phyloP scores from a whole-genome alignment of 768 basidiomycete species.

The Clitopilus passeckerianus region DNA sequence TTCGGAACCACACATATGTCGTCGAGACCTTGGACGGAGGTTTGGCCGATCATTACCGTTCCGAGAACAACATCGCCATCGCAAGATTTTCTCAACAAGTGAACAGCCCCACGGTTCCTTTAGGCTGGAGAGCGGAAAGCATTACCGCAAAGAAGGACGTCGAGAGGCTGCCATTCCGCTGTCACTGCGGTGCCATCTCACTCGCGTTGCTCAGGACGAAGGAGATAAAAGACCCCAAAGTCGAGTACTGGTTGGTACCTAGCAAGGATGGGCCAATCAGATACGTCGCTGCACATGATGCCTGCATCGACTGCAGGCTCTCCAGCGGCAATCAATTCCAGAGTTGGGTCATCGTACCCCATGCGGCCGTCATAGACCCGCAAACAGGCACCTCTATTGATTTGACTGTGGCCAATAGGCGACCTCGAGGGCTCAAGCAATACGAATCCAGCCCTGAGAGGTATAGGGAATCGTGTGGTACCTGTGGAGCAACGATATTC shows the following conservation, averaged over 20 bases:
- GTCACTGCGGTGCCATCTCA: slow-evolving; percentile 19
- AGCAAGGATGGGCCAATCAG: slow-evolving; percentile 9
- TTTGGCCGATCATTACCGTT: slow-evolving; percentile 19
- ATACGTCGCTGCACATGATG: slow-evolving; percentile 24
- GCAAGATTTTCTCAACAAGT: slow-evolving; percentile 11
- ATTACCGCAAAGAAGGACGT: background rate
- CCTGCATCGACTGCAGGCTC: slow-evolving; percentile 20
- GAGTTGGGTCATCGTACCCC: slow-evolving; percentile 22
- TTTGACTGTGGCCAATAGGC: slow-evolving; percentile 6
- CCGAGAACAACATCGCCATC: slow-evolving; percentile 12
- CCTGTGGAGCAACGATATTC: slow-evolving; percentile 24
- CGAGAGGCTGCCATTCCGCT: slow-evolving; percentile 16
- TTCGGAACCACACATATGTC: slow-evolving; percentile 18
- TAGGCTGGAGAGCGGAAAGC: slow-evolving; percentile 14
- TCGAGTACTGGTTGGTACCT: slow-evolving; percentile 24
- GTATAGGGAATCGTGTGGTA: slow-evolving; percentile 22
- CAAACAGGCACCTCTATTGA: slow-evolving; percentile 8
- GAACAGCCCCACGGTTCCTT: slow-evolving; percentile 14
- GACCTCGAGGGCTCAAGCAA: slow-evolving; percentile 18
- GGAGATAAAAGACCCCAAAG: slow-evolving; percentile 14
- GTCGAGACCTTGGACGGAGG: slow-evolving; percentile 26
- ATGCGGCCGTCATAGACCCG: slow-evolving; percentile 17
- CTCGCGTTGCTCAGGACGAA: slow-evolving; percentile 20
- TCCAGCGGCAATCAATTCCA: slow-evolving; percentile 21
- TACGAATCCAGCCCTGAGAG: slow-evolving; percentile 20